phyloP scores from a whole-genome alignment of 768 basidiomycete genomes.

The Tylopilus felleus region DNA sequence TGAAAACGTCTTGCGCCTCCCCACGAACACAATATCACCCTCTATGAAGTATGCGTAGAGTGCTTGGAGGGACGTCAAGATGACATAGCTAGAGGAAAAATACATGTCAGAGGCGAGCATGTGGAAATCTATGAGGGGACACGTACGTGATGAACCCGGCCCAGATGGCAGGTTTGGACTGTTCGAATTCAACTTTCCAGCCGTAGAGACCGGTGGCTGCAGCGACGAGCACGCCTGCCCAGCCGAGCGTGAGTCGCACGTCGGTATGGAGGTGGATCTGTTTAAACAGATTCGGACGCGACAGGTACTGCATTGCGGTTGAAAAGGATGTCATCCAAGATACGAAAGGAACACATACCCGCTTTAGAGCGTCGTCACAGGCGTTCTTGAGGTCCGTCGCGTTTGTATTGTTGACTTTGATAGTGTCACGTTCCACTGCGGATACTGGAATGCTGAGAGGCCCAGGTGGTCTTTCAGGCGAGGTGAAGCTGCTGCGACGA shows the following conservation, averaged over 20 bases:
- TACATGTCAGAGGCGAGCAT: constrained; percentile 4
- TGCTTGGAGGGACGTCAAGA: constrained; percentile 68
- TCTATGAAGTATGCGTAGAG: constrained; percentile 87
- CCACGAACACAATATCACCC: constrained; percentile 80
- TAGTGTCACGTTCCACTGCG: constrained; percentile 45
- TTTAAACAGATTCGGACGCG: constrained; percentile 78
- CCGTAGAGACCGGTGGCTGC: constrained; percentile 81
- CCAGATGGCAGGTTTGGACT: constrained; percentile 78
- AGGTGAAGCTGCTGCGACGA: constrained; percentile 28
- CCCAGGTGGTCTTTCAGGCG: constrained; percentile 44
- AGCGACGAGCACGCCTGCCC: constrained; percentile 81
- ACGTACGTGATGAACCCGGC: constrained; percentile 75
- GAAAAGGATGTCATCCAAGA: not conserved
- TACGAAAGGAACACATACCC: constrained; percentile 47
- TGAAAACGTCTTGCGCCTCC: constrained; percentile 86
- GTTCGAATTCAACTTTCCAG: constrained; percentile 85
- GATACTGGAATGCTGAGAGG: constrained; percentile 49
- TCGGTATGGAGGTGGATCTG: constrained; percentile 87
- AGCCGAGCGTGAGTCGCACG: constrained; percentile 82
- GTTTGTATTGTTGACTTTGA: constrained; percentile 62
- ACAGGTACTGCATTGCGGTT: constrained; percentile 59
- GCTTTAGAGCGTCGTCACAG: constrained; percentile 86
- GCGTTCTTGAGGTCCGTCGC: constrained; percentile 62
- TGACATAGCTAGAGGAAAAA: constrained; percentile 55
- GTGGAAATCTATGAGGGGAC: constrained; percentile 4